Conservation (phyloP, 768 basidiomycete species). For the Xanthoconium purpureum region DNA sequence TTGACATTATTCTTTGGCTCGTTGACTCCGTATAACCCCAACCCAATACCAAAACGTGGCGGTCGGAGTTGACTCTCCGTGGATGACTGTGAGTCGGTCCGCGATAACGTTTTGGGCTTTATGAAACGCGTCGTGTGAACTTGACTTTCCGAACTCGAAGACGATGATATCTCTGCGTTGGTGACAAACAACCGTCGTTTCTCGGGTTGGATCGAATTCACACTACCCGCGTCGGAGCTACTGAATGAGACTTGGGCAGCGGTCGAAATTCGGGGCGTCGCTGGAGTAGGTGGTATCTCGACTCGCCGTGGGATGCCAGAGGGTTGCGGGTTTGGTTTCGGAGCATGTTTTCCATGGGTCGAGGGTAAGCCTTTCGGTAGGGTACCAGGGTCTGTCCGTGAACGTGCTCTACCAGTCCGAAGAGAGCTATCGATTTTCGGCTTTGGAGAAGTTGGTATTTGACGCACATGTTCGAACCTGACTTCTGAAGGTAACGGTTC, state of each 20-base stretch:
- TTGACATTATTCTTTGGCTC: conserved; percentile 12
- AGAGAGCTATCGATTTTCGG: conserved; percentile 10
- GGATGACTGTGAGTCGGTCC: conserved; percentile 24
- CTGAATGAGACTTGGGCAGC: conserved; percentile 6
- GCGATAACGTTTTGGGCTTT: conserved; percentile 14
- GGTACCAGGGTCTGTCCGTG: conserved; percentile 30
- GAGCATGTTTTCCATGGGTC: conserved; percentile 3
- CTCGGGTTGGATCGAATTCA: conserved; percentile 23
- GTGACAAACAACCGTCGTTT: conserved; percentile 44
- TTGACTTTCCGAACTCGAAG: conserved; percentile 43
- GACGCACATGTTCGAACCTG: conserved; percentile 7
- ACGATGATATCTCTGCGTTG: conserved; percentile 40
- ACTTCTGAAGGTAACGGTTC: conserved; percentile 4
- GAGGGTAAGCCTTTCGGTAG: conserved; percentile 9
- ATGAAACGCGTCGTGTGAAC: conserved; percentile 7
- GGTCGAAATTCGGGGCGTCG: conserved; percentile 10
- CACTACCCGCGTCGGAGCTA: conserved; percentile 32
- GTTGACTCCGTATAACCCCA: conserved; percentile 21
- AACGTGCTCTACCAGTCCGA: conserved; percentile 26
- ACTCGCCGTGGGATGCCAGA: conserved; percentile 29
- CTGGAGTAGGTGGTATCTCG: conserved; percentile 15
- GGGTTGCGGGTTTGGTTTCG: conserved; percentile 8
- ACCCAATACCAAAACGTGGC: conserved; percentile 30
- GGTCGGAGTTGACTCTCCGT: conserved; percentile 19
- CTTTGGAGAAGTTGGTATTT: conserved; percentile 1